phyloP scores from a whole-genome alignment of 2,329 filamentous ascomycete genomes.

The Fusarium longipes region DNA sequence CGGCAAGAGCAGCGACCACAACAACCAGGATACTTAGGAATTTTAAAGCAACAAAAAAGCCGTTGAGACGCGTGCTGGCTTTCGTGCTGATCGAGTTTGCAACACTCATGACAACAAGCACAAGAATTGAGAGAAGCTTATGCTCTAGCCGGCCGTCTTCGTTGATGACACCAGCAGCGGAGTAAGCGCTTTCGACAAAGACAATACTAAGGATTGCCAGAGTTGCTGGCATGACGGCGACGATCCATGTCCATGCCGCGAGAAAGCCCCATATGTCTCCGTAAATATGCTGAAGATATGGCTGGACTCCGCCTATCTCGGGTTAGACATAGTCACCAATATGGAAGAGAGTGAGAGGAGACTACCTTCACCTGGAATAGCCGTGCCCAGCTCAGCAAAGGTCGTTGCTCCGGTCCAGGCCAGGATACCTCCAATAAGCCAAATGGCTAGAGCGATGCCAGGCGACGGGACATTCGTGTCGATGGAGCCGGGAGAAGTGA shows the following conservation, averaged over 20 bases:
- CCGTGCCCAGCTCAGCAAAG: slow-evolving; percentile 71
- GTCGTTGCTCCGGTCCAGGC: slow-evolving; percentile 73
- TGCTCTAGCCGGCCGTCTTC: slow-evolving; percentile 57
- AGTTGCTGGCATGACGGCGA: slow-evolving; percentile 72
- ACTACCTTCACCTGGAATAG: slow-evolving; percentile 69
- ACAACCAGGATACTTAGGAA: slow-evolving; percentile 62
- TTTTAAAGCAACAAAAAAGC: slow-evolving; percentile 66
- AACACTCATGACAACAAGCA: slow-evolving; percentile 59
- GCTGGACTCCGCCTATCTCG: slow-evolving; percentile 66
- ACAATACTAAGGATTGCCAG: slow-evolving; percentile 73
- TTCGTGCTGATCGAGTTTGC: slow-evolving; percentile 68
- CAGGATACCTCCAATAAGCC: slow-evolving; percentile 70
- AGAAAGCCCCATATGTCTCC: slow-evolving; percentile 71
- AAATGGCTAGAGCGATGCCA: slow-evolving; percentile 66
- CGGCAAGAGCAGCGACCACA: slow-evolving; percentile 61
- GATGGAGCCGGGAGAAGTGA: slow-evolving; percentile 72
- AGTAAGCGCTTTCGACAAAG: slow-evolving; percentile 70
- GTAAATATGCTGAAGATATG: slow-evolving; percentile 70
- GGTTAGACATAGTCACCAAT: background rate
- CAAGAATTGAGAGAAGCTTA: slow-evolving; percentile 63
- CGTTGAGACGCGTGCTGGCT: slow-evolving; percentile 65
- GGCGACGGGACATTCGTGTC: slow-evolving; percentile 73
- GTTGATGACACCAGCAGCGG: slow-evolving; percentile 60
- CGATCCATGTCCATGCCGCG: slow-evolving; percentile 73
- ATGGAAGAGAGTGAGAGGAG: background rate